Conservation (phyloP, 108 stramenopile species). For the Nannochloropsis salina region DNA sequence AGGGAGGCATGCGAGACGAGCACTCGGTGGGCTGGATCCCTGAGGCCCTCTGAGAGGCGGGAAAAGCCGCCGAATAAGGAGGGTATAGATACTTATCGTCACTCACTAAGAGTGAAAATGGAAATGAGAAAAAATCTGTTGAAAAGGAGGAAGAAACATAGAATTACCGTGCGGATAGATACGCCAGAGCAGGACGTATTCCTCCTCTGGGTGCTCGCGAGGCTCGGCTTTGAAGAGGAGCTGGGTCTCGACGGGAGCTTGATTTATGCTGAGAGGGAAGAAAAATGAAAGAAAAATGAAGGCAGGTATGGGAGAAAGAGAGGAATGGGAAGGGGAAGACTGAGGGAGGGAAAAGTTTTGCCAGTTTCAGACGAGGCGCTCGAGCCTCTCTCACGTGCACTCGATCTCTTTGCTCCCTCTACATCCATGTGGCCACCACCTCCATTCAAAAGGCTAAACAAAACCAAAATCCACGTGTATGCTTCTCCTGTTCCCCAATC, state of each 20-base stretch:
- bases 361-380: too few species aligned
- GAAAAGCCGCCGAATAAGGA: background rate
- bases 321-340: background rate
- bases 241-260: background rate
- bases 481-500: too few species aligned
- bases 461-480: too few species aligned
- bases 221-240: background rate
- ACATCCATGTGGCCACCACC: too few species aligned
- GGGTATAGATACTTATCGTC: background rate
- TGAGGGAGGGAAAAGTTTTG: background rate
- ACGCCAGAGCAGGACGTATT: conserved; percentile 12
- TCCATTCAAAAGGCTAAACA: too few species aligned
- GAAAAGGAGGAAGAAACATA: background rate
- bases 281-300: background rate
- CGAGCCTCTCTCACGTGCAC: too few species aligned
- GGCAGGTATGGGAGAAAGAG: background rate
- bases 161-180: background rate
- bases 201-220: background rate
- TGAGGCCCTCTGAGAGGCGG: background rate
- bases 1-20: background rate
- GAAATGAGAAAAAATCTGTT: background rate
- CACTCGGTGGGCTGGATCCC: too few species aligned
- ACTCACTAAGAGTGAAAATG: background rate
- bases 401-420: too few species aligned
- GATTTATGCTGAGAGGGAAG: background rate